Evolutionary conservation across 495 filamentous ascomycete genomes (phyloP).

Genomic region (Cercophora samala): DNA sequence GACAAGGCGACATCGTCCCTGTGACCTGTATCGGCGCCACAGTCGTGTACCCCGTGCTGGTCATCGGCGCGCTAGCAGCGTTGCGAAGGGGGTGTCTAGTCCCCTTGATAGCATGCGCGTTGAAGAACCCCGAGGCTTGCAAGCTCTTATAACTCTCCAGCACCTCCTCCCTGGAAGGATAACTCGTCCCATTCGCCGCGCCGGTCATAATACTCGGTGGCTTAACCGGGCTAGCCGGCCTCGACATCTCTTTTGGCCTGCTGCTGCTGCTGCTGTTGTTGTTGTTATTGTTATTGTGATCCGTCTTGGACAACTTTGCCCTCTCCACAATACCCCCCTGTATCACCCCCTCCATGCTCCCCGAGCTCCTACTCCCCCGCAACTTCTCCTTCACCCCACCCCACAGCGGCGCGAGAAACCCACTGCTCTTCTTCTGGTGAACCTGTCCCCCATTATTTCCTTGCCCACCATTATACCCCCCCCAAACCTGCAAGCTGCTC

Average conservation of each 20-base stretch:
- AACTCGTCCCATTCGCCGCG: slow-evolving; percentile 19
- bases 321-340: neutral
- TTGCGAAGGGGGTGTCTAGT: slow-evolving; percentile 38
- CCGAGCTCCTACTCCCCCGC: slow-evolving; percentile 25
- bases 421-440: slow-evolving; percentile 9
- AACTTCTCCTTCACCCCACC: slow-evolving; percentile 34
- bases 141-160: slow-evolving; percentile 45
- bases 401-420: slow-evolving; percentile 35
- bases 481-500: slow-evolving; percentile 7
- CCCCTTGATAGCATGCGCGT: slow-evolving; percentile 46
- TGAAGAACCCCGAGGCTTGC: slow-evolving; percentile 47
- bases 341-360: slow-evolving; percentile 18
- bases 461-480: slow-evolving; percentile 8
- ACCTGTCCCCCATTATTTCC: too few relatives aligned
- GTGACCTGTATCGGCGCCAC: neutral
- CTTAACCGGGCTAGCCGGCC: neutral
- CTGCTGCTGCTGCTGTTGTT: neutral
- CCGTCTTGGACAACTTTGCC: neutral
- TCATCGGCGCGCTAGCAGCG: slow-evolving; percentile 17
- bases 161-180: slow-evolving; percentile 46
- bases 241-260: slow-evolving; percentile 4
- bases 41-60: neutral
- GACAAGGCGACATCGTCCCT: neutral
- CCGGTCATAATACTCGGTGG: neutral
- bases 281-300: neutral